Evolutionary conservation across 805 yeast species (phyloP).

Genomic region (Cyberlindnera bimundalis): DNA sequence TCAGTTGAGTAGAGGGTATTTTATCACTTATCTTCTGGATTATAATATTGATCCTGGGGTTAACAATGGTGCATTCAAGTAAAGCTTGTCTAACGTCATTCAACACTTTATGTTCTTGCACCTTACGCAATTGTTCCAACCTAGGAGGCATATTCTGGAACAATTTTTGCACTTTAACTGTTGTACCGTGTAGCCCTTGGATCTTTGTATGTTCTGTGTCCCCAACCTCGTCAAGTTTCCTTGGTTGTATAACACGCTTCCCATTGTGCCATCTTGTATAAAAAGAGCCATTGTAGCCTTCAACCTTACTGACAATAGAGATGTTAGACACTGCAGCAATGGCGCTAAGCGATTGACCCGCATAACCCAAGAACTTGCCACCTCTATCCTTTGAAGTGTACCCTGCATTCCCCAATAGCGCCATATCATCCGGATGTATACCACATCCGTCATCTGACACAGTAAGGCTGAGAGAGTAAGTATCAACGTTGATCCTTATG

Average conservation of each 20-base stretch:
- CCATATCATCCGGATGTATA: slow-evolving; percentile 46
- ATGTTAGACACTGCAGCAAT: slow-evolving; percentile 46
- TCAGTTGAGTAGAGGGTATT: not conserved
- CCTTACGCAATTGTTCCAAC: slow-evolving; percentile 24
- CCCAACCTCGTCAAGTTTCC: slow-evolving; percentile 7
- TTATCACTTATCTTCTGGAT: slow-evolving; percentile 4
- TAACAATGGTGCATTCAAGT: slow-evolving; percentile 29
- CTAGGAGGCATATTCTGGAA: slow-evolving; percentile 47
- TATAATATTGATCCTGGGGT: slow-evolving; percentile 25
- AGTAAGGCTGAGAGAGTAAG: slow-evolving; percentile 30
- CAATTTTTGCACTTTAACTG: slow-evolving; percentile 34
- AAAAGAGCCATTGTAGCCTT: slow-evolving; percentile 30
- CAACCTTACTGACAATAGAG: slow-evolving; percentile 44
- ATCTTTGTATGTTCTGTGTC: slow-evolving; percentile 1
- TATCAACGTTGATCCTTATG: slow-evolving; percentile 36
- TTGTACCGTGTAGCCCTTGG: slow-evolving; percentile 35
- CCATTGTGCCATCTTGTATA: slow-evolving; percentile 12
- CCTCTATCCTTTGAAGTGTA: slow-evolving; percentile 1
- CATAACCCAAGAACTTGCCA: slow-evolving; percentile 53
- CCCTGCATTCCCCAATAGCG: slow-evolving; percentile 26
- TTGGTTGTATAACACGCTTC: slow-evolving; percentile 15
- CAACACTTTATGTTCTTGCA: slow-evolving; percentile 24
- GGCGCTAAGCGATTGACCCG: slow-evolving; percentile 68
- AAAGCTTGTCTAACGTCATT: slow-evolving; percentile 31
- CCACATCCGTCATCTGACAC: slow-evolving; percentile 77